Base-by-base conservation (phyloP, 257 asterid genomes). In the Ehretia macrophylla region DNA sequence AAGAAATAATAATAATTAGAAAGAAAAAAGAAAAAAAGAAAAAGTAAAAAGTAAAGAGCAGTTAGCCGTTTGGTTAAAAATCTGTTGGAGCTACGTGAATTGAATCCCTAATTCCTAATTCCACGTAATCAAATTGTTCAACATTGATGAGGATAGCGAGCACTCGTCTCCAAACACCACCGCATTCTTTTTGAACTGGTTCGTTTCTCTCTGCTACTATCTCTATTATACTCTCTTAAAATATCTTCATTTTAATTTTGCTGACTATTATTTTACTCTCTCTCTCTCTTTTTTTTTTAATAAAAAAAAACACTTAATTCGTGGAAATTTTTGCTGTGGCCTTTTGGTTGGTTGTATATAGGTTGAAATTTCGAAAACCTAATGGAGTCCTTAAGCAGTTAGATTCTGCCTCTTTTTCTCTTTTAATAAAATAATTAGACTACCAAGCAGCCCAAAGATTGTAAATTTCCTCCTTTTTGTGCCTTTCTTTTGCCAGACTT, bases 181-280 rank as follows among this genome's bases (percentile, higher is more conserved):
- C 32, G 32, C 62, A 64, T 42, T 32, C 58, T 56, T 46, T 35
- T 58, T 42, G 17, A 20, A 42, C 63, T 64, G 69, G 69, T 64
- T 54, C 40, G 62, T 14, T 51, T 17, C 54, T 49, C 20, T 17
- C 11, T 49, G 23, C 27, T 49, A n/a, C 0, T 6, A 1, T 5
- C 20, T n/a, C 17, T 49, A 49, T 49, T 49, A n/a, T 49, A 13
- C 46, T 51, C 27, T 27, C 17, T 32, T 48, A 11, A 17, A 27
- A 27, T 27, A 27, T 27, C 35, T 27, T 27, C 35, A 27, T 27
- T 27, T 27, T 27, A 27, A 27, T 27, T 27, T 27, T 27, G 35
- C 35, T 27, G 35, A 27, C 4, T 27, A 1, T 27, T 27, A 1
- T 27, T 27, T 27, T 27, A 4, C 8, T 42, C 11, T 42, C 11